These are phyloP conservation scores for Microcyclospora tardicrescens DNA, from an alignment of 2,329 filamentous ascomycete genomes.

Conservation along the genomic window DNA sequence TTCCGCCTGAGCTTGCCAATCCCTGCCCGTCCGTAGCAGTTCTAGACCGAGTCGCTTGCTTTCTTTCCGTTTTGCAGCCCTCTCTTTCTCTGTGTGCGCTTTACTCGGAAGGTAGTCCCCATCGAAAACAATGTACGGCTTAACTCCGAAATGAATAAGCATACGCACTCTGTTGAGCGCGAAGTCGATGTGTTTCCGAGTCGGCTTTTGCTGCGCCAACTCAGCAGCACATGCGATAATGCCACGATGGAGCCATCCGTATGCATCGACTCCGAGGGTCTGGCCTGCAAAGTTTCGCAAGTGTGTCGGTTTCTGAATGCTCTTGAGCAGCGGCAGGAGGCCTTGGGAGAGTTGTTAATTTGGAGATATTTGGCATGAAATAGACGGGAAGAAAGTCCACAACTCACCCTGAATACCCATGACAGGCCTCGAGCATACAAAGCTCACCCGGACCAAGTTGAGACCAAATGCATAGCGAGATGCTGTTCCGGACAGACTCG, in stretches of 20 bases:
- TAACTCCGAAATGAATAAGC: slow-evolving; percentile 85
- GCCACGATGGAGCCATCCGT: slow-evolving; percentile 95
- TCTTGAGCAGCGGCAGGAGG: slow-evolving; percentile 82
- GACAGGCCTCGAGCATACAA: too few relatives aligned
- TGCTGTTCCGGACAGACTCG: too few relatives aligned
- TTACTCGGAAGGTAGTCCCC: slow-evolving; percentile 93
- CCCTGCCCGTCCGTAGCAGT: slow-evolving; percentile 68
- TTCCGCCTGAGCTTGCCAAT: slow-evolving; percentile 66
- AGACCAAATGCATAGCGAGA: too few relatives aligned
- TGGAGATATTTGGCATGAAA: background rate
- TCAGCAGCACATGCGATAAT: slow-evolving; percentile 84
- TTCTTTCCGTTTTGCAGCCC: slow-evolving; percentile 62
- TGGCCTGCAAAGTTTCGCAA: slow-evolving; percentile 79
- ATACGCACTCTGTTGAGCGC: slow-evolving; percentile 84
- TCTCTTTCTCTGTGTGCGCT: slow-evolving; percentile 66
- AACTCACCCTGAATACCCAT: slow-evolving; percentile 27
- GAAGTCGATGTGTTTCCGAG: slow-evolving; percentile 78
- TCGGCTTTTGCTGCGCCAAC: slow-evolving; percentile 76
- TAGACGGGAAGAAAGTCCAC: background rate
- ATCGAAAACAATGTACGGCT: slow-evolving; percentile 92
- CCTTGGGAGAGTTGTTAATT: slow-evolving; percentile 39
- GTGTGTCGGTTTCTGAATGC: slow-evolving; percentile 79
- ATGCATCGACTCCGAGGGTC: slow-evolving; percentile 88
- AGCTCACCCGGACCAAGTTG: too few relatives aligned
- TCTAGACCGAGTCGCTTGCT: slow-evolving; percentile 65